These are phyloP conservation scores for Suillus weaverae DNA, from an alignment of 768 basidiomycete species.

Conservation along the genomic window DNA sequence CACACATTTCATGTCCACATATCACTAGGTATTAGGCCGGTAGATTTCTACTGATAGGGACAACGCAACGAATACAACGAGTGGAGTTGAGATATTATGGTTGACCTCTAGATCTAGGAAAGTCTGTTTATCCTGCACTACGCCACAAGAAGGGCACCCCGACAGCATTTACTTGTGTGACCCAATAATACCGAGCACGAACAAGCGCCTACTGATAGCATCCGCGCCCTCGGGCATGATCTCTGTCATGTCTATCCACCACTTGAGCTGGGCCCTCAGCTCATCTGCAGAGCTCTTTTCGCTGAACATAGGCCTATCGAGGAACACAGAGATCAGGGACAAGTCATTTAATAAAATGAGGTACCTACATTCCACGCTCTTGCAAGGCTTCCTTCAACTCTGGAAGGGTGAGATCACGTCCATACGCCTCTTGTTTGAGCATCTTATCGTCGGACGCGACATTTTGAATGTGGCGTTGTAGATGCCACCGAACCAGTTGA, in stretches of 20 bases:
- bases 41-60: background rate
- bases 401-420: conserved; percentile 44
- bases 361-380: conserved; percentile 76
- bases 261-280: conserved; percentile 51
- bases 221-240: conserved; percentile 35
- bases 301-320: conserved; percentile 32
- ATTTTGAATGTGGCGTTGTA: conserved; percentile 37
- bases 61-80: background rate
- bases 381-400: conserved; percentile 67
- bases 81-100: conserved; percentile 3
- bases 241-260: conserved; percentile 63
- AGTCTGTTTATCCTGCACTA: background rate
- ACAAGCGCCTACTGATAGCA: conserved; percentile 49
- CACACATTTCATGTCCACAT: background rate
- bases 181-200: conserved; percentile 44
- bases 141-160: background rate
- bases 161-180: conserved; percentile 22
- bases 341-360: background rate
- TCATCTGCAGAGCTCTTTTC: conserved; percentile 40
- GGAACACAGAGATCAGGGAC: conserved; percentile 2
- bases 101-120: conserved; percentile 4
- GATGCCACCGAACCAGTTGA: conserved; percentile 32
- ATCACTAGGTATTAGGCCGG: background rate
- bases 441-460: conserved; percentile 64
- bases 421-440: conserved; percentile 50